Evolutionary conservation across 2,329 filamentous ascomycete species (phyloP).

Genomic region (Didymella keratinophila): DNA sequence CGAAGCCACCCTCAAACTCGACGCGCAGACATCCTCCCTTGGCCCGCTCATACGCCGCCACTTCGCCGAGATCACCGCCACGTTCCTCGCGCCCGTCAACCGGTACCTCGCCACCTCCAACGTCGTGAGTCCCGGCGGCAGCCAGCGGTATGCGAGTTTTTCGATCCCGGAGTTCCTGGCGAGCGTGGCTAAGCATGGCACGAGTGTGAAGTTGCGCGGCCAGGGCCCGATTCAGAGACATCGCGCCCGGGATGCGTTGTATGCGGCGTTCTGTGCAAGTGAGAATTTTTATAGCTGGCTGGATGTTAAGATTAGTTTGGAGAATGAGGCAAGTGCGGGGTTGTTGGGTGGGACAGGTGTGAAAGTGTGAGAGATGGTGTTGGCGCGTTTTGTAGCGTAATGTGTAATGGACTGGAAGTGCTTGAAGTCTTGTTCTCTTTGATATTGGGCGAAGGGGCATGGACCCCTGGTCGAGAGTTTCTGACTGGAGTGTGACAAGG

Average conservation of each 20-base stretch:
- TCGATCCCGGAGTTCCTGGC: conserved; percentile 48
- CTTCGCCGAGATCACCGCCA: conserved; percentile 52
- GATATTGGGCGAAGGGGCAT: not conserved
- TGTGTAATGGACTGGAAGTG: conserved; percentile 6
- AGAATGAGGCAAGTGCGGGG: conserved; percentile 52
- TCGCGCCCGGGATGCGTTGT: conserved; percentile 46
- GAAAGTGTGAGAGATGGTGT: not conserved
- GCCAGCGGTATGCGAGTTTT: conserved; percentile 51
- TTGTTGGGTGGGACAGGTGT: conserved; percentile 29
- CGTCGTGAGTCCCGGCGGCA: conserved; percentile 46
- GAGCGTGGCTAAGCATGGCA: conserved; percentile 51
- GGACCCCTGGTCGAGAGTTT: no score
- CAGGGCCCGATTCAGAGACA: conserved; percentile 50
- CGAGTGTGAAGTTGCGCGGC: conserved; percentile 50
- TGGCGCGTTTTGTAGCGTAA: not conserved
- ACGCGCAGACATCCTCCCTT: conserved; percentile 44
- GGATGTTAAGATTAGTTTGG: conserved; percentile 53
- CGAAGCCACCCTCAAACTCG: conserved; percentile 44
- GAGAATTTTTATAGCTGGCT: conserved; percentile 54
- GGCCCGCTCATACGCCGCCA: conserved; percentile 51
- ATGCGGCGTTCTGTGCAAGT: conserved; percentile 49
- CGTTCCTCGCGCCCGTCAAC: conserved; percentile 52
- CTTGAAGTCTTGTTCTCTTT: not conserved
- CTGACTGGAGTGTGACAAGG: not conserved
- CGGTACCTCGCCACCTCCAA: conserved; percentile 51